Evolutionary conservation across 148 eudicot genomes (phyloP), one percentile per base, ranked within the genome.

Genomic region (Fallopia convolvulus): DNA sequence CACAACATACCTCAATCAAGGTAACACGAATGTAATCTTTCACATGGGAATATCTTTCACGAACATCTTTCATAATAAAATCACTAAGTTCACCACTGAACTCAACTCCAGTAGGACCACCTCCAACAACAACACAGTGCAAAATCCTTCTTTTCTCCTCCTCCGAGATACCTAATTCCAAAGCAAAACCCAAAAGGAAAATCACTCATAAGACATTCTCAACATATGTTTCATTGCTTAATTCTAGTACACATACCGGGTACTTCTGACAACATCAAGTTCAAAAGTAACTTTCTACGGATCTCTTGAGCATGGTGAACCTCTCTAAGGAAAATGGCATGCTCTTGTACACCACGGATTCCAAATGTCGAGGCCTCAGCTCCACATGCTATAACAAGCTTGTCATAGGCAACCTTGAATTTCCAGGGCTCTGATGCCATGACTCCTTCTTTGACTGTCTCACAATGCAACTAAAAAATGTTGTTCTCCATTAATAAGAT

Each of bases 91-190:
- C 98, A 15, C 98, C 98, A 61, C 93, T 91, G 44, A 93, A 93
- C 84, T 93, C 98, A 6, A 93, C 97, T 46, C 98, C 98, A 12
- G 98, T 93, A 3, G 98, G 98, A 21, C 98, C 98, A 18, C 98
- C 98, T 71, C 98, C 98, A 56, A 93, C 86, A 13, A 91, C 91
- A 53, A 93, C 98, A 83, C 97, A 93, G 75, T 93, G 98, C 79
- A 93, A 82, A 75, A 93, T 79, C 14, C 90, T 85, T 71, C 79
- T 91, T 79, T 84, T 89, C 76, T 93, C 97, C 61, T 89, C 94
- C 56, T 91, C 98, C 6, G 97, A 85, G 53, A 92, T 81, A 70
- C 97, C 98, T 93, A 81, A 48, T 7, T 48, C 33, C 32, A 18
- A 39, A n/a, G 33, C 12, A 72, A 39, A 6, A 12, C 47, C 47